A percentile compares a stretch with the other conserved stretches of the same genome.
phyloP scores from a whole-genome alignment of 2,329 filamentous ascomycete species.

The Penicillium vulpinum region DNA sequence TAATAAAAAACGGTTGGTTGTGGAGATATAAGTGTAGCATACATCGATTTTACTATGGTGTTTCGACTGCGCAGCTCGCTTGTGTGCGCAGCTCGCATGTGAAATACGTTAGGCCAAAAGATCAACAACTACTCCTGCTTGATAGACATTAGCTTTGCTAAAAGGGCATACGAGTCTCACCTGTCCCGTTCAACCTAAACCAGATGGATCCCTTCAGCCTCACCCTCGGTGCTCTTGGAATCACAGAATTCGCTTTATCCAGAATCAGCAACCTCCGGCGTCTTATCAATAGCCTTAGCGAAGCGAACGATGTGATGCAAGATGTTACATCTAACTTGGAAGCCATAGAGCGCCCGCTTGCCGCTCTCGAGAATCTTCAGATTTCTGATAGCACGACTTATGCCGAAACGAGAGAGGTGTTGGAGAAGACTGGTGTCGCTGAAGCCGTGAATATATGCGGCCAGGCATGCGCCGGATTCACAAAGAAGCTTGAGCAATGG shows the following conservation, averaged over 20 bases:
- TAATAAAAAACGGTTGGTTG: too few species aligned
- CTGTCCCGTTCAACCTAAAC: background rate
- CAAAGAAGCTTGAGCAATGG: constrained; percentile 3
- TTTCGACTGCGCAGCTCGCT: too few species aligned
- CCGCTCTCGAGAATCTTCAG: constrained; percentile 4
- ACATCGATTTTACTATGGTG: too few species aligned
- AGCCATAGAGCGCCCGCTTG: constrained; percentile 9
- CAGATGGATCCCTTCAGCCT: constrained; percentile 14
- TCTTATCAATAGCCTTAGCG: constrained; percentile 6
- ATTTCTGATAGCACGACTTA: constrained; percentile 8
- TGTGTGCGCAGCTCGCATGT: too few species aligned
- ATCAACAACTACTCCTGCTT: too few species aligned
- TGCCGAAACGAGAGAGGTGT: constrained; percentile 1
- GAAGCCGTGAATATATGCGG: constrained; percentile 7
- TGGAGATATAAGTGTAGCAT: too few species aligned
- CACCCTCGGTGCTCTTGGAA: constrained; percentile 8
- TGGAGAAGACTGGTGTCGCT: constrained; percentile 9
- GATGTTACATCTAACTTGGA: constrained; percentile 9
- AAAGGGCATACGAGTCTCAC: background rate
- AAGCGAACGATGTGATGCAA: constrained; percentile 12
- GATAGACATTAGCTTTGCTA: too few species aligned
- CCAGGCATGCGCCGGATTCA: background rate
- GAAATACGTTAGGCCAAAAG: too few species aligned
- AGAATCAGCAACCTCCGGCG: constrained; percentile 9
- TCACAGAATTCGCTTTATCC: constrained; percentile 6